A percentile compares a stretch with the other conserved stretches of the same genome.
Conservation (phyloP, 1,284 basidiomycete species). For the Dichomitus squalens region DNA sequence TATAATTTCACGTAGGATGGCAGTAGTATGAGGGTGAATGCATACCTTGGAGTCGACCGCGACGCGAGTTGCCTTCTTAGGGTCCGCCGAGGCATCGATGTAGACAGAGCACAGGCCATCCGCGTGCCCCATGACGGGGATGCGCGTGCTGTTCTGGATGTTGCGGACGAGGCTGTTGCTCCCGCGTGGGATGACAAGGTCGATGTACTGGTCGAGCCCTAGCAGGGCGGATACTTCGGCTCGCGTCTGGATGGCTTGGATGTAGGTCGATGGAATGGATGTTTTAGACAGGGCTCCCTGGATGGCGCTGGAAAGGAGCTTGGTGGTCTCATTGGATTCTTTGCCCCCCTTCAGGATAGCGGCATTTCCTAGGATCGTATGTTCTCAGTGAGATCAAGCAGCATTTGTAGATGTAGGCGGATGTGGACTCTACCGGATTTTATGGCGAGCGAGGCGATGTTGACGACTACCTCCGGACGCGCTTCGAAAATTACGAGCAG, state of each 20-base stretch:
- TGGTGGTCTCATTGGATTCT: constrained; percentile 82
- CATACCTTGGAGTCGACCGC: constrained; percentile 91
- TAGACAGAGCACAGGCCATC: constrained; percentile 93
- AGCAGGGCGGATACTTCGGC: constrained; percentile 89
- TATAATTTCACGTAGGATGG: background rate
- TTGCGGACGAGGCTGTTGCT: constrained; percentile 88
- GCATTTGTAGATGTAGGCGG: background rate
- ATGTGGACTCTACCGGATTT: constrained; percentile 76
- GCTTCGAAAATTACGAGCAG: constrained; percentile 98
- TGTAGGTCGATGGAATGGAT: constrained; percentile 75
- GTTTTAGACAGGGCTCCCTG: constrained; percentile 77
- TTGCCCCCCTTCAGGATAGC: constrained; percentile 98
- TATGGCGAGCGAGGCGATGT: constrained; percentile 95
- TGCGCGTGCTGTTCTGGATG: constrained; percentile 90
- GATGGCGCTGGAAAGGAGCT: constrained; percentile 79
- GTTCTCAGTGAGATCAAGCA: background rate
- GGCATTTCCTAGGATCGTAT: constrained; percentile 71
- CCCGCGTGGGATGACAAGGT: constrained; percentile 95
- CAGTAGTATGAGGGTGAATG: too few species aligned
- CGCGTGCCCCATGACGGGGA: constrained; percentile 99
- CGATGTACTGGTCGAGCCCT: constrained; percentile 89
- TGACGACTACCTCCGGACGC: constrained; percentile 96
- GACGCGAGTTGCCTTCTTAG: constrained; percentile 79
- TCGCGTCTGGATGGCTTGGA: constrained; percentile 94
- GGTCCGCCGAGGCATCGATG: constrained; percentile 82